Evolutionary conservation across 768 basidiomycete genomes (phyloP).

Genomic region (Antrodiella citrinella): DNA sequence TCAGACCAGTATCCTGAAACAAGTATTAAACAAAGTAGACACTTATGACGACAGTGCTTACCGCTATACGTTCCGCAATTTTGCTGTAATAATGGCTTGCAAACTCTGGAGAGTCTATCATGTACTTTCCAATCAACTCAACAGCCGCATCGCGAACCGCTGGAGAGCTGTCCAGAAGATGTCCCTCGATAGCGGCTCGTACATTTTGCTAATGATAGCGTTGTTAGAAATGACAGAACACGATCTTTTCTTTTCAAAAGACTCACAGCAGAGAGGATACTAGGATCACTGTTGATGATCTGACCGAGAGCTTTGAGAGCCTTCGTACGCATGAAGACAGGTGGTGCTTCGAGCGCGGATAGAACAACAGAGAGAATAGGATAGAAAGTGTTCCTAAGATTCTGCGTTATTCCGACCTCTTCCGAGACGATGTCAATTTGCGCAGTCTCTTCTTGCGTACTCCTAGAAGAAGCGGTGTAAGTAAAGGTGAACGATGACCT

Average conservation of each 20-base stretch:
- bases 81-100: conserved; percentile 82
- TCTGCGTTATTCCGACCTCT: conserved; percentile 70
- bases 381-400: conserved; percentile 72
- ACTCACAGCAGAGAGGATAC: conserved; percentile 67
- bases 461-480: conserved; percentile 23
- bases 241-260: not conserved
- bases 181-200: conserved; percentile 79
- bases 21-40: too few relatives aligned
- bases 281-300: conserved; percentile 84
- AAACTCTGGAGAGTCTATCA: conserved; percentile 84
- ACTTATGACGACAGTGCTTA: conserved; percentile 29
- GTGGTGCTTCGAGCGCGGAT: conserved; percentile 70
- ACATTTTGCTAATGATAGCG: conserved; percentile 56
- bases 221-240: not conserved
- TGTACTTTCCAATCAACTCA: conserved; percentile 95
- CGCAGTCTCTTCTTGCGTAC: conserved; percentile 62
- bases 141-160: conserved; percentile 96
- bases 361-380: conserved; percentile 78
- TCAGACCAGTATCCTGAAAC: conserved; percentile 82
- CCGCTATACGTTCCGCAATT: conserved; percentile 86
- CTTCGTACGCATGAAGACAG: conserved; percentile 91
- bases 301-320: conserved; percentile 85
- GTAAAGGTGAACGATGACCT: too few relatives aligned
- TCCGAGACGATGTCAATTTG: conserved; percentile 67
- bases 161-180: conserved; percentile 85